Percentiles rank a stretch among this genome's conserved stretches.
Conservation (phyloP, 306 rosid species). For the Parietaria judaica region DNA sequence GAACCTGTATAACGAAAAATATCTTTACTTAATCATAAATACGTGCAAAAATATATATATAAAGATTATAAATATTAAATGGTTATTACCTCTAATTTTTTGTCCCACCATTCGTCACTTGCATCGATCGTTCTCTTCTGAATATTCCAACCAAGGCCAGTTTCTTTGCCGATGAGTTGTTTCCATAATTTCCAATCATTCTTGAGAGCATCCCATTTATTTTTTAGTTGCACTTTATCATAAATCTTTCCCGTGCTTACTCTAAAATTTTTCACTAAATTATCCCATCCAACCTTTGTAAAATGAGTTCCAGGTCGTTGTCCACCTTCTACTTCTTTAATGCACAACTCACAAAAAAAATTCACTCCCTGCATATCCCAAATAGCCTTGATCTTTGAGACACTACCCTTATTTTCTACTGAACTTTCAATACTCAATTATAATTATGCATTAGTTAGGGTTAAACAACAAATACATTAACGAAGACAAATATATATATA, state of each 20-base stretch:
- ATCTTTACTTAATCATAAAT: too few species aligned
- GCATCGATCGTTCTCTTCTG: constrained; percentile 4
- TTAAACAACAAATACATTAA: too few species aligned
- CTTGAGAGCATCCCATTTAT: constrained; percentile 1
- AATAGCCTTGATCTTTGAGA: neutral
- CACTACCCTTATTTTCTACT: too few species aligned
- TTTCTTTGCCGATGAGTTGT: neutral
- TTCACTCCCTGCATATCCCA: neutral
- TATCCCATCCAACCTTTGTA: neutral
- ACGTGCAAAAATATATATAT: neutral
- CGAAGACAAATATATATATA: too few species aligned
- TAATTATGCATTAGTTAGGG: too few species aligned
- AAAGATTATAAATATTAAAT: neutral
- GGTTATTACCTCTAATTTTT: neutral
- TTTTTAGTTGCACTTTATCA: neutral
- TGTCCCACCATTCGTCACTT: neutral
- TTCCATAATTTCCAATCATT: constrained; percentile 9
- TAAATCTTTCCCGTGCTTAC: neutral
- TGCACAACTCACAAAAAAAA: neutral
- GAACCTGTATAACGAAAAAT: neutral
- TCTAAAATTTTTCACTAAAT: neutral
- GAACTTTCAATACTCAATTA: too few species aligned
- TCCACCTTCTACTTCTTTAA: neutral
- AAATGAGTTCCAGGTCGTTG: neutral
- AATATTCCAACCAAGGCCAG: neutral